Evolutionary conservation across 371 early-diverging fungal genomes (phyloP), one percentile per base, ranked within the genome.

Genomic region (Circinella umbellata): DNA sequence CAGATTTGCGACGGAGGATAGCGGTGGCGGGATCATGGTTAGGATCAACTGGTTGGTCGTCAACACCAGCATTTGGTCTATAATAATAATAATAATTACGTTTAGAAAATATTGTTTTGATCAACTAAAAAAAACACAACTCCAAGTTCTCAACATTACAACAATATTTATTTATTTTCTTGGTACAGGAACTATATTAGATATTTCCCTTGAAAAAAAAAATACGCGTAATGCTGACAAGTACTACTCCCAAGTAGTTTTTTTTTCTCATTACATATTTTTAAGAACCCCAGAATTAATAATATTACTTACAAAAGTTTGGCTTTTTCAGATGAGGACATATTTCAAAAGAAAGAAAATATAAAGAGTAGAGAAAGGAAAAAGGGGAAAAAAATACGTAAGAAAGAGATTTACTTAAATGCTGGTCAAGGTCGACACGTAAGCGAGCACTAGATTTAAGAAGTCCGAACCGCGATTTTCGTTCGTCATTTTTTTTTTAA

Each of bases 1-100:
- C 92, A 9, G 93, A 78, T 86, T 98, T 98, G 76, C 93, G 91
- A 78, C 97, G 95, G 66, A 98, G 88, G 73, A 98, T 98, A 62
- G 98, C 98, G 13, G 94, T 94, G 65, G 96, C 94, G 66, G 92
- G 87, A 80, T 96, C 96, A 66, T 93, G 85, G 63, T 83, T 88
- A 48, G 89, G 87, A 82, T 91, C 89, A 9, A 75, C 74, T 42
- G 81, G 73, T 18, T 67, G 54, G 55, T 71, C 73, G 20, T 86
- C 79, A 61, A 73, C 68, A 68, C 84, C 86, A 68, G 86, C 75
- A 68, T 84, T 85, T 13, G 84, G 80, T 37, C 84, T 84, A 71
- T 3, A 14, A 7, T 39, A 8, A 59, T 42, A 42, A 47, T 20
- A 48, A 36, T 10, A 48, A 48, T 46, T n/a, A 11, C 7, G 48